A percentile compares a stretch with the other conserved stretches of the same genome.
Conservation (phyloP, 148 eudicot species). For the Bassia scoparia region DNA sequence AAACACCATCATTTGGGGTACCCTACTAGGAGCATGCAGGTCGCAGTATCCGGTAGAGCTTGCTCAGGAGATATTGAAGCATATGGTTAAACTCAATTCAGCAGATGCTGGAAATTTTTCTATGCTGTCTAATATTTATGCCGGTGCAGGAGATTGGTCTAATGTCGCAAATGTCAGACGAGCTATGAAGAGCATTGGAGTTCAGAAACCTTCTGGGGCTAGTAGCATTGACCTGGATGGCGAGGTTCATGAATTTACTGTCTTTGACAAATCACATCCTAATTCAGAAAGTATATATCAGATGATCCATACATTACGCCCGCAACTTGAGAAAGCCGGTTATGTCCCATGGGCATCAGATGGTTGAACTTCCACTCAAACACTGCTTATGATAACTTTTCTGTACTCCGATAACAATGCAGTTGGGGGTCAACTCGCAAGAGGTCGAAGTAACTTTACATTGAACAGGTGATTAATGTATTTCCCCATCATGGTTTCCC, state of each 20-base stretch:
- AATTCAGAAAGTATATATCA: slow-evolving; percentile 48
- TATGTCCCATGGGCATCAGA: slow-evolving; percentile 21
- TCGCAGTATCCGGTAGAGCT: slow-evolving; percentile 60
- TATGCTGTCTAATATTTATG: slow-evolving; percentile 73
- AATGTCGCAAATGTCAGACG: slow-evolving; percentile 55
- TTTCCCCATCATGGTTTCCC: neutral
- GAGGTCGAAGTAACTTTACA: neutral
- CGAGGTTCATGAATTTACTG: slow-evolving; percentile 67
- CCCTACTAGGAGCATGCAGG: slow-evolving; percentile 77
- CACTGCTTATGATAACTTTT: neutral
- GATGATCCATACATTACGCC: slow-evolving; percentile 47
- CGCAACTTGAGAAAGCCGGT: slow-evolving; percentile 48
- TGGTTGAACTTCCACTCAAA: neutral
- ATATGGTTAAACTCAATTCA: slow-evolving; percentile 45
- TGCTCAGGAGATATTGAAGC: slow-evolving; percentile 54
- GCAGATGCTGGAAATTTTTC: slow-evolving; percentile 56
- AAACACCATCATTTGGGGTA: slow-evolving; percentile 71
- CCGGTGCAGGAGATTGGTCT: slow-evolving; percentile 74
- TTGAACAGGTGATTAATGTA: neutral
- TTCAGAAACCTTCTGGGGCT: slow-evolving; percentile 63
- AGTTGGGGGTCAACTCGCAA: neutral
- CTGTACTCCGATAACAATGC: neutral
- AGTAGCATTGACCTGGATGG: slow-evolving; percentile 63
- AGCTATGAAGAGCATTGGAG: slow-evolving; percentile 51
- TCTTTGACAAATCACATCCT: slow-evolving; percentile 57